phyloP scores from a whole-genome alignment of 2,329 filamentous ascomycete genomes.

The Penicillium sp. region DNA sequence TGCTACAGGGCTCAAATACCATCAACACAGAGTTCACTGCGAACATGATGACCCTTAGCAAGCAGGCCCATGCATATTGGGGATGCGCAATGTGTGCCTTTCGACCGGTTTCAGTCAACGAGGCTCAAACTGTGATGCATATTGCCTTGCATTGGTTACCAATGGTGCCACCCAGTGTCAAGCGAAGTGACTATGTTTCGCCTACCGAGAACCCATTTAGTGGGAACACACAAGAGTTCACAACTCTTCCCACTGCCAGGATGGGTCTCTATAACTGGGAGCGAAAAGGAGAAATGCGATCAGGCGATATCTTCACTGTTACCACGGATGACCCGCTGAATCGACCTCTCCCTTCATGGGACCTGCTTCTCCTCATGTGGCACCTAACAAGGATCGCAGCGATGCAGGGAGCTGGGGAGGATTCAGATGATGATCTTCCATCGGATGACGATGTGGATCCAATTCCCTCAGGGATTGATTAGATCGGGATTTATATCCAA shows the following conservation, averaged over 20 bases:
- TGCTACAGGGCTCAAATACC: too few relatives aligned
- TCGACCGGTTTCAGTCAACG: background rate
- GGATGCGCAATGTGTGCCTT: background rate
- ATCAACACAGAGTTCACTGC: conserved; percentile 1
- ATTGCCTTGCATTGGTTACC: conserved; percentile 8
- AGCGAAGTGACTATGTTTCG: background rate
- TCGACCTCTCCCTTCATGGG: conserved; percentile 5
- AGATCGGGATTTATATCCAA: too few relatives aligned
- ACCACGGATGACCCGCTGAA: conserved; percentile 1
- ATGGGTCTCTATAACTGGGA: background rate
- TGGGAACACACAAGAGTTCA: too few relatives aligned
- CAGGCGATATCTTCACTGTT: conserved; percentile 4
- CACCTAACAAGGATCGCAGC: conserved; percentile 7
- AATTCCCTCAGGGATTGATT: too few relatives aligned
- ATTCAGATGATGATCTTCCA: too few relatives aligned
- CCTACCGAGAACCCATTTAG: background rate
- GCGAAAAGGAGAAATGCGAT: background rate
- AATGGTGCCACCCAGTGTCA: background rate
- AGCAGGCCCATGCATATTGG: background rate
- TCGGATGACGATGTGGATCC: too few relatives aligned
- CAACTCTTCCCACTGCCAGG: background rate
- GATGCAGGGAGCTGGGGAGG: conserved; percentile 12
- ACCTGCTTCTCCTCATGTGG: conserved; percentile 5
- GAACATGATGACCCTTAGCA: conserved; percentile 5
- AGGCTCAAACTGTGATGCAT: background rate